Evolutionary conservation across 805 yeast genomes (phyloP), one percentile per base, ranked within the genome.

Genomic region (Candida endomychidarum): DNA sequence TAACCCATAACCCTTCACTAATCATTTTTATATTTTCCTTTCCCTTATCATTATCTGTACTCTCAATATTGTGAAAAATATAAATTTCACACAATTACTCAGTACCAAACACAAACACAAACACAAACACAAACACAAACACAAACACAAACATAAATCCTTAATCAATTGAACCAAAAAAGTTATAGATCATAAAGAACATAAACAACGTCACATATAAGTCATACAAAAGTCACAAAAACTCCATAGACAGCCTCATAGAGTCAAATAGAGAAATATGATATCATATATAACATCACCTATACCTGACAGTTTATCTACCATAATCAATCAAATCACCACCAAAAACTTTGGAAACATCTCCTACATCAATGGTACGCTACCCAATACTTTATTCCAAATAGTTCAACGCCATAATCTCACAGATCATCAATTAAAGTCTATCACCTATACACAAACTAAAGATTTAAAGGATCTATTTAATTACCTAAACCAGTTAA

Each of bases 361-460:
- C 15, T 8, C 14, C 3, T 49, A 49, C 22, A 28, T 49, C 9
- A 49, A 49, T 28, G 37, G 46, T n/a, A 45, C 45, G 8, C 33
- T 48, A 10, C 53, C 53, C 8, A 39, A 39, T 21, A 34, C 34
- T 4, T 34, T 49, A 6, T 41, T 40, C 20, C 12, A 41, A n/a
- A 23, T 28, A 3, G 42, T 49, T 14, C 28, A 34, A 6, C 23
- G 29, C 4, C 21, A 33, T n/a, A 23, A 35, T 9, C 38, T 25
- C 20, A 23, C 21, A 15, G 47, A 40, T 3, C 34, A 34, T 9
- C 28, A 27, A 15, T 45, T 49, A 46, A 48, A 47, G 37, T 22
- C 28, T 14, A 43, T 49, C 39, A 41, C 38, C 19, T 49, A 49
- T 25, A 38, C 36, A 3, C 42, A 45, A 28, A 34, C 41, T 2